These are phyloP conservation scores for Aspergillus bertholletiae DNA, from an alignment of 495 filamentous ascomycete genomes.

Conservation along the genomic window DNA sequence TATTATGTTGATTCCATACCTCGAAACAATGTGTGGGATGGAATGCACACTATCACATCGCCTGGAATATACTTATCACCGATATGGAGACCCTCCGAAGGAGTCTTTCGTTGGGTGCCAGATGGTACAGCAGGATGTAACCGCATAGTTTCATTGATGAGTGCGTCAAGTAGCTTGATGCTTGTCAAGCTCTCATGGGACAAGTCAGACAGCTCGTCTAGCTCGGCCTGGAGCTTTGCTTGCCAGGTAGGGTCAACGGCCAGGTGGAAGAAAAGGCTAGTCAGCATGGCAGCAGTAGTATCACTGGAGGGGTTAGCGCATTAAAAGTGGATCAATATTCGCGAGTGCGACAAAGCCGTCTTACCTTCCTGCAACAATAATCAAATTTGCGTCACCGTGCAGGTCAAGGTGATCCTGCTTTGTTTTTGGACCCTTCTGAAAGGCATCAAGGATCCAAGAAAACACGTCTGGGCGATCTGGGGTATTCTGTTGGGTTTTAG, in stretches of 20 bases:
- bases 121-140: constrained; percentile 41
- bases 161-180: constrained; percentile 34
- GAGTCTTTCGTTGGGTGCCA: constrained; percentile 36
- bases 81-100: constrained; percentile 40
- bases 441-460: background rate
- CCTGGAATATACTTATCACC: constrained; percentile 44
- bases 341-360: no score
- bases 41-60: constrained; percentile 30
- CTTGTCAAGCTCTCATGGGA: constrained; percentile 19
- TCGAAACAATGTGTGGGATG: constrained; percentile 29
- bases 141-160: constrained; percentile 50
- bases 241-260: constrained; percentile 14
- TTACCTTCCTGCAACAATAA: constrained; percentile 21
- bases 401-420: constrained; percentile 17
- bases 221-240: constrained; percentile 3
- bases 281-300: constrained; percentile 26
- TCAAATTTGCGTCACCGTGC: background rate
- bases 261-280: constrained; percentile 28
- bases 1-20: no score
- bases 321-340: no score
- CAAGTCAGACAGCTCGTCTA: constrained; percentile 5
- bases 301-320: constrained; percentile 10
- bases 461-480: constrained; percentile 12
- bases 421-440: constrained; percentile 8
- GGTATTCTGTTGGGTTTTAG: constrained; percentile 15